phyloP scores from a whole-genome alignment of 75 land plant species.

The Cryptomeria japonica region DNA sequence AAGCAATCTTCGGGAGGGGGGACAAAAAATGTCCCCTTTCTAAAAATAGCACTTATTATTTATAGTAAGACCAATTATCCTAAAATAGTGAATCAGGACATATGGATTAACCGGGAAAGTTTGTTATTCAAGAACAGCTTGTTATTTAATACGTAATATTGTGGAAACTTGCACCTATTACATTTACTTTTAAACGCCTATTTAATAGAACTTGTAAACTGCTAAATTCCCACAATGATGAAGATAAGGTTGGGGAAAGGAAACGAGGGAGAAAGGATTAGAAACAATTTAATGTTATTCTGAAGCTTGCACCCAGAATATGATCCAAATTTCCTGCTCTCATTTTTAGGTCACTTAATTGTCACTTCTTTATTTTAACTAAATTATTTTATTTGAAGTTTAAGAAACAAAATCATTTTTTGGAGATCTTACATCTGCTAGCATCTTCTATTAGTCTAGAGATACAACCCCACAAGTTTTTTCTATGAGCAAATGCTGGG shows the following conservation, averaged over 20 bases:
- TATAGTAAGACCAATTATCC: too few relatives aligned
- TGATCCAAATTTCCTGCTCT: neutral
- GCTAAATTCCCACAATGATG: neutral
- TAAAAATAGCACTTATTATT: too few relatives aligned
- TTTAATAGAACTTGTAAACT: neutral
- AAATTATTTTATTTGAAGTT: neutral
- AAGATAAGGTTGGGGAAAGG: neutral
- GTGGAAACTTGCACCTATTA: neutral
- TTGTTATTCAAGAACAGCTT: neutral
- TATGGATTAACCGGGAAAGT: too few relatives aligned
- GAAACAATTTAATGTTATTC: neutral
- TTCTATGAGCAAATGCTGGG: neutral
- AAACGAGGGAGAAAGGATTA: neutral
- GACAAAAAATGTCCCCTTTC: too few relatives aligned
- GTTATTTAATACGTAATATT: neutral
- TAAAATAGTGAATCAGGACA: too few relatives aligned
- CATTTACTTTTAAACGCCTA: neutral
- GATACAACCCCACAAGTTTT: neutral
- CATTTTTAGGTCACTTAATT: neutral
- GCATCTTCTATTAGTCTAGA: neutral
- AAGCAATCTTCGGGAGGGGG: too few relatives aligned
- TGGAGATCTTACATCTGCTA: neutral
- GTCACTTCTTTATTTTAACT: neutral
- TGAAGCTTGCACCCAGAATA: neutral
- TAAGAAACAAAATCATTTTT: neutral